These are phyloP conservation scores for Panaeolus cyanescens DNA, from an alignment of 768 basidiomycete species.

Conservation along the genomic window DNA sequence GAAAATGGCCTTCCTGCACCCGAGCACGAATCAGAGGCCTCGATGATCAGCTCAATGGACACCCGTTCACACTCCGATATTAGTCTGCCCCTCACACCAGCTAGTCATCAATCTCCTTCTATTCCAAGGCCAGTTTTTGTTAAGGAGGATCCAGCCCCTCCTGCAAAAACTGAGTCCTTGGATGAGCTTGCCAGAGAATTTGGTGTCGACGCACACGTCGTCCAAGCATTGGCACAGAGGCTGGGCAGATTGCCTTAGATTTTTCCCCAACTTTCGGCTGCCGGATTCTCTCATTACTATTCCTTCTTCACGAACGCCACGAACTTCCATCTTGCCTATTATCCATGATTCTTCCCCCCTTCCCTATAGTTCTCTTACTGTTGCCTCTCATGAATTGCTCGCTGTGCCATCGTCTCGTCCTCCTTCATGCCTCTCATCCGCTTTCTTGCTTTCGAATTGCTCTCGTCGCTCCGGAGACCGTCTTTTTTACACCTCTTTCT, in stretches of 20 bases:
- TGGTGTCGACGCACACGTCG: conserved; percentile 67
- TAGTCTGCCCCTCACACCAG: conserved; percentile 26
- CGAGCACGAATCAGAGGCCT: conserved; percentile 9
- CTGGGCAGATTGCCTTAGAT: conserved; percentile 30
- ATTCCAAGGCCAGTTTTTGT: not conserved
- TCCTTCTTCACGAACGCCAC: not conserved
- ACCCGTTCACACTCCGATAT: conserved; percentile 16
- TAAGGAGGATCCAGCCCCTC: conserved; percentile 2
- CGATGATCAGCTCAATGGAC: conserved; percentile 14
- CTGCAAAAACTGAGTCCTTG: conserved; percentile 26
- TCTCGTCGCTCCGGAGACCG: not conserved
- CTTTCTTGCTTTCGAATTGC: conserved; percentile 2
- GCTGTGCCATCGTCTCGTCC: not conserved
- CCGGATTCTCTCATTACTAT: not conserved
- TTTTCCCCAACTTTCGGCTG: not conserved
- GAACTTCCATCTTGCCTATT: not conserved
- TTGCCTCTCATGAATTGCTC: not conserved
- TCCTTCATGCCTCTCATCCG: not conserved
- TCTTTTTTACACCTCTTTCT: not conserved
- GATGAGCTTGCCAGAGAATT: conserved; percentile 72
- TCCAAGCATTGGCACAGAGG: conserved; percentile 68
- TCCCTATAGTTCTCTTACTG: not conserved
- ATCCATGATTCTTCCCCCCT: not conserved
- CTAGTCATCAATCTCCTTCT: conserved; percentile 9
- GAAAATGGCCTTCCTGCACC: conserved; percentile 20